Evolutionary conservation across 1,284 basidiomycete species (phyloP).

Genomic region (Austroboletus niveus): DNA sequence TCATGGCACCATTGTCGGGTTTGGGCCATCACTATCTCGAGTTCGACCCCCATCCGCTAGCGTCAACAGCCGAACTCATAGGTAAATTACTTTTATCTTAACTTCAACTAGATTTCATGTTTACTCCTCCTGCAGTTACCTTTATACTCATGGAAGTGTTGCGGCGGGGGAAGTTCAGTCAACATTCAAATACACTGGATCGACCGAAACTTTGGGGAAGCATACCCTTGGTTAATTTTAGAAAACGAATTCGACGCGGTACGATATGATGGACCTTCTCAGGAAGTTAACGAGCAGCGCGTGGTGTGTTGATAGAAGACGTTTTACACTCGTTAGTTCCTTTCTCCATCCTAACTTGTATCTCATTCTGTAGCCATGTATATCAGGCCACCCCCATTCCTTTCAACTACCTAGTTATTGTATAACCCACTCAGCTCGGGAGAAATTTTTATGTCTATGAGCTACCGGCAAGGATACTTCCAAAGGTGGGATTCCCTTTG

Average conservation of each 20-base stretch:
- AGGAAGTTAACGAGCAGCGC: not conserved
- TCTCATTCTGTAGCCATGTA: slow-evolving; percentile 12
- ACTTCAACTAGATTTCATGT: not conserved
- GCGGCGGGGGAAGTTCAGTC: slow-evolving; percentile 49
- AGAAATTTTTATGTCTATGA: not conserved
- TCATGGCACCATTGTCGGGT: slow-evolving; percentile 38
- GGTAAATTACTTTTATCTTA: slow-evolving; percentile 27
- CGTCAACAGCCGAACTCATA: slow-evolving; percentile 48
- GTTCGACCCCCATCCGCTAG: slow-evolving; percentile 41
- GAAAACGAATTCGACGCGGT: slow-evolving; percentile 43
- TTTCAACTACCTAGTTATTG: not conserved
- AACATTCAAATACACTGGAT: slow-evolving; percentile 43
- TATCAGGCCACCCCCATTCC: not conserved
- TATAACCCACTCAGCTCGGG: not conserved
- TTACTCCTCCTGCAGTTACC: slow-evolving; percentile 39
- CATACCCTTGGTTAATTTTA: slow-evolving; percentile 39
- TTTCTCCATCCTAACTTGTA: slow-evolving; percentile 7
- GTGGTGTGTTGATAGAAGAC: not conserved
- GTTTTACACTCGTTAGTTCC: slow-evolving; percentile 2
- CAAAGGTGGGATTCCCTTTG: slow-evolving; percentile 21
- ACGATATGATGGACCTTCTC: slow-evolving; percentile 35
- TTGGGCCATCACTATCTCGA: slow-evolving; percentile 48
- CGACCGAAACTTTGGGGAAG: slow-evolving; percentile 46
- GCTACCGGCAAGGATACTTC: slow-evolving; percentile 3
- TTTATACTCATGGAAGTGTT: slow-evolving; percentile 60